phyloP scores from a whole-genome alignment of 306 rosid genomes.

The Cicer chorassanicum region DNA sequence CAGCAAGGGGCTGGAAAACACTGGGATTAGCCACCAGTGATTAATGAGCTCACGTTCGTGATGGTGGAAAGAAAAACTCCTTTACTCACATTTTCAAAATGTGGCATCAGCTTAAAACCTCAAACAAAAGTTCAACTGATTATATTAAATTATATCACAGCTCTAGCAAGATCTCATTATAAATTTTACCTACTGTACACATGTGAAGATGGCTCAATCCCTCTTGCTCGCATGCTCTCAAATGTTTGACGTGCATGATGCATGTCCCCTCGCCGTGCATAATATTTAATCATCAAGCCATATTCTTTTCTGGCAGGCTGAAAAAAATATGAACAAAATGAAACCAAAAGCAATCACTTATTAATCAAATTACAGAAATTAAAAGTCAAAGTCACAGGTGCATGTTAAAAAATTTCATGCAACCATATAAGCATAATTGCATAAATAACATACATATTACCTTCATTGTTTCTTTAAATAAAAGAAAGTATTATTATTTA shows the following conservation, averaged over 20 bases:
- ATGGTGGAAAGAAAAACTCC: constrained; percentile 1
- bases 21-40: neutral
- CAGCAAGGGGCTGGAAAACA: neutral
- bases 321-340: constrained; percentile 44
- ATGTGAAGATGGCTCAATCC: constrained; percentile 91
- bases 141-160: constrained; percentile 28
- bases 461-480: neutral
- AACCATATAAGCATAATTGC: constrained; percentile 3
- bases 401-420: constrained; percentile 14
- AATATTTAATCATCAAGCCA: constrained; percentile 88
- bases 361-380: constrained; percentile 5
- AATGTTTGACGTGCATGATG: constrained; percentile 90
- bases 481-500: neutral
- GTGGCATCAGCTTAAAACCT: constrained; percentile 24
- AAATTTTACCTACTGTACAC: constrained; percentile 80
- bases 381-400: neutral
- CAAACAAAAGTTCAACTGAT: constrained; percentile 36
- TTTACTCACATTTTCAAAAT: constrained; percentile 24
- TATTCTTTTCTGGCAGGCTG: constrained; percentile 98
- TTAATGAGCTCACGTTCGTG: neutral
- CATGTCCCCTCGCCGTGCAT: constrained; percentile 96
- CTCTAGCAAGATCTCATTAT: constrained; percentile 26
- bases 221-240: constrained; percentile 96
- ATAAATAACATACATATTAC: neutral
- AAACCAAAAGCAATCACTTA: constrained; percentile 38